These are phyloP conservation scores for Dalbergia cultrata DNA, from an alignment of 306 rosid genomes.

Conservation along the genomic window DNA sequence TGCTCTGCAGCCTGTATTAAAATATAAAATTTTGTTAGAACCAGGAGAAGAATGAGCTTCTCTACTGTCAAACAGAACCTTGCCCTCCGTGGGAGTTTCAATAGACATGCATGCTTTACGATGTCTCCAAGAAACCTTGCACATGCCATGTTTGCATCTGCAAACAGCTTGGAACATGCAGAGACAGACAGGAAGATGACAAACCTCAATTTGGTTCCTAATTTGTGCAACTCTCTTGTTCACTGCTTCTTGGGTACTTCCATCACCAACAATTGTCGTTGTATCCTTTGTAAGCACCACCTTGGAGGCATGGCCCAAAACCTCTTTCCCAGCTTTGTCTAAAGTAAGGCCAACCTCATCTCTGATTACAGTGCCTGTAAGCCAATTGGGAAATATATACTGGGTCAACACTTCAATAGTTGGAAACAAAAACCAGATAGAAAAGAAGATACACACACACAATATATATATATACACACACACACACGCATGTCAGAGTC, in stretches of 20 bases:
- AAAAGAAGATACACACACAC: not conserved
- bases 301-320: slow-evolving; percentile 90
- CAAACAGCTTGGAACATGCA: not conserved
- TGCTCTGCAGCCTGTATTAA: slow-evolving; percentile 86
- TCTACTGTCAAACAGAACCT: not conserved
- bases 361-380: slow-evolving; percentile 88
- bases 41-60: not conserved
- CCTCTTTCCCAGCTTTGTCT: slow-evolving; percentile 95
- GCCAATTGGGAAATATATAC: slow-evolving; percentile 17
- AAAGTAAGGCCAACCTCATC: slow-evolving; percentile 94
- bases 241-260: slow-evolving; percentile 96
- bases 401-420: slow-evolving; percentile 11
- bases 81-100: not conserved
- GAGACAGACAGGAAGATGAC: not conserved
- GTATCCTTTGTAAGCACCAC: slow-evolving; percentile 95
- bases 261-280: slow-evolving; percentile 95
- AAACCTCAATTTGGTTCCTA: slow-evolving; percentile 85
- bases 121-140: not conserved
- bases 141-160: not conserved
- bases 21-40: slow-evolving; percentile 1
- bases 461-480: not conserved
- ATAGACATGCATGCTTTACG: not conserved
- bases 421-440: not conserved
- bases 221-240: slow-evolving; percentile 94
- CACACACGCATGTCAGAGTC: not conserved